A percentile compares a stretch with the other conserved stretches of the same genome.
These are phyloP conservation scores for Saccharomyces hybrid DNA, from an alignment of 1,139 yeast genomes.

Conservation along the genomic window DNA sequence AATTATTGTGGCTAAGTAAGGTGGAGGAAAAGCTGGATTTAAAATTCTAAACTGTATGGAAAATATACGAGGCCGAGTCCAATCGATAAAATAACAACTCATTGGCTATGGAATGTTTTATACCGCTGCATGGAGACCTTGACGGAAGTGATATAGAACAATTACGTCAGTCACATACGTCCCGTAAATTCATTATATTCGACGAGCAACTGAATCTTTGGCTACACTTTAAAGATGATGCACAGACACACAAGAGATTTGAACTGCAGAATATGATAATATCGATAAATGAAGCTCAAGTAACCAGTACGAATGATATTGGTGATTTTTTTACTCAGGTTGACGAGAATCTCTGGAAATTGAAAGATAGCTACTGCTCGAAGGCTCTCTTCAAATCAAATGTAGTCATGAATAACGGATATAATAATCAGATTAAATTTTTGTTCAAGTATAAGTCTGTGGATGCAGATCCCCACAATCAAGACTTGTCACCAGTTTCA, in stretches of 20 bases:
- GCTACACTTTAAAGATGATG: constrained; percentile 8
- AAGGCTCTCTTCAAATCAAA: constrained; percentile 24
- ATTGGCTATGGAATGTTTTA: constrained; percentile 17
- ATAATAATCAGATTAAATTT: constrained; percentile 23
- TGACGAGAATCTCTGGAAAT: constrained; percentile 10
- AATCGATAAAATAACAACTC: background rate
- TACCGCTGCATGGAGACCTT: constrained; percentile 15
- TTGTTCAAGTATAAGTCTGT: constrained; percentile 10
- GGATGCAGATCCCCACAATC: background rate
- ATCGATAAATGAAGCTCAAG: constrained; percentile 27
- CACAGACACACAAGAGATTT: background rate
- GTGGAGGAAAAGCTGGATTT: background rate
- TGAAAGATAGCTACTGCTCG: constrained; percentile 16
- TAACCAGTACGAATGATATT: constrained; percentile 12
- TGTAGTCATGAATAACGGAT: constrained; percentile 31
- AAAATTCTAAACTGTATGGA: background rate
- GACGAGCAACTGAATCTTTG: constrained; percentile 25
- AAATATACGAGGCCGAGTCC: background rate
- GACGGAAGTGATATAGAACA: constrained; percentile 4
- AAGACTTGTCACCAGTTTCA: background rate
- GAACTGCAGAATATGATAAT: constrained; percentile 12
- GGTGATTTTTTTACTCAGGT: constrained; percentile 5
- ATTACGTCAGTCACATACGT: constrained; percentile 12
- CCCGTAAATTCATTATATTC: constrained; percentile 25
- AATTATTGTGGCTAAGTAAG: background rate